Percentiles rank a stretch among this genome's conserved stretches.
Evolutionary conservation across 1,284 basidiomycete genomes (phyloP).

Genomic region (Tilletia caries): DNA sequence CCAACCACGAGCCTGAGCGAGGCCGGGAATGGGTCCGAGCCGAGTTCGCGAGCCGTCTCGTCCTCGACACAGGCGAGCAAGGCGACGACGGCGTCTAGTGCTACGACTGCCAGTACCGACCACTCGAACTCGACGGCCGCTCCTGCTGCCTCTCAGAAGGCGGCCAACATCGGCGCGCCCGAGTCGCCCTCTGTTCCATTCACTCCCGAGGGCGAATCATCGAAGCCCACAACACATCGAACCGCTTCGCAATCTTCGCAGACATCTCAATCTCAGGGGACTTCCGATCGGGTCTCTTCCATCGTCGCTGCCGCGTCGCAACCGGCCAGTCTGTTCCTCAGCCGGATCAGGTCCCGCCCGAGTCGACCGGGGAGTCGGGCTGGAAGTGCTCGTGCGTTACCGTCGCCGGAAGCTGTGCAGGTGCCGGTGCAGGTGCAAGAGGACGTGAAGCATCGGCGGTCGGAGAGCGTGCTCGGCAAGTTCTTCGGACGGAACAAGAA

Average conservation of each 20-base stretch:
- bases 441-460: background rate
- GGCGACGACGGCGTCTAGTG: background rate
- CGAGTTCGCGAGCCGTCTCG: background rate
- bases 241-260: background rate
- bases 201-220: too few relatives aligned
- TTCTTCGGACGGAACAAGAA: conserved; percentile 4
- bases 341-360: background rate
- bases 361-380: background rate
- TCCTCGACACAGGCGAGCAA: background rate
- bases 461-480: conserved; percentile 1
- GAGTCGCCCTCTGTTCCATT: background rate
- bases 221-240: background rate
- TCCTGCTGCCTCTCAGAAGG: background rate
- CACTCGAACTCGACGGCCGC: background rate
- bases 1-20: background rate
- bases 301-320: too few relatives aligned
- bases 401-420: background rate
- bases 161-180: background rate
- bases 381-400: background rate
- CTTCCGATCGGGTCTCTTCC: background rate
- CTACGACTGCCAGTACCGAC: background rate
- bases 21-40: background rate
- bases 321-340: background rate
- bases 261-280: background rate
- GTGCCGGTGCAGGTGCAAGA: too few relatives aligned